Percentiles rank a stretch among this genome's conserved stretches.
phyloP scores from a whole-genome alignment of 2,329 filamentous ascomycete genomes.

The Xylariaceae sp. region DNA sequence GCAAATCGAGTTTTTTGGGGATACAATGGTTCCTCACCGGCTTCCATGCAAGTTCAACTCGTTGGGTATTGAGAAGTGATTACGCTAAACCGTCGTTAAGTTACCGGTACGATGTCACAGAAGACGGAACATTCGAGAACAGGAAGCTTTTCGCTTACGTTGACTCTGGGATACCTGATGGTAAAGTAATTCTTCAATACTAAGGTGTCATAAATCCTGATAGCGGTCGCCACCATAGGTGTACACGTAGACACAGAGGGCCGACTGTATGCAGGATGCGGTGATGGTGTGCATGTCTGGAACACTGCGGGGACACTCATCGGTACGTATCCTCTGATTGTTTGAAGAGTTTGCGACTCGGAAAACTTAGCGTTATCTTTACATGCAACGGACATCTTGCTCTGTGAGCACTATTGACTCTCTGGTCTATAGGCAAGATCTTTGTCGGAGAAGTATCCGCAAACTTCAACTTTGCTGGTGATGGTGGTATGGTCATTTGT shows the following conservation, averaged over 20 bases:
- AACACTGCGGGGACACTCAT: slow-evolving; percentile 45
- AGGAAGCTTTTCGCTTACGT: slow-evolving; percentile 54
- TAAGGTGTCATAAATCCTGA: slow-evolving; percentile 23
- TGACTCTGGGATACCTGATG: slow-evolving; percentile 54
- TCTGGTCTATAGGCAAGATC: slow-evolving; percentile 47
- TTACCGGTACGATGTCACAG: slow-evolving; percentile 43
- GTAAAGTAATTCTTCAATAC: slow-evolving; percentile 28
- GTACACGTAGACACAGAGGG: slow-evolving; percentile 52
- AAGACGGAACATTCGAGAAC: slow-evolving; percentile 45
- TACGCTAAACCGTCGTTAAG: slow-evolving; percentile 23
- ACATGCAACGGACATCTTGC: too few relatives aligned
- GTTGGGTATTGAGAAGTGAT: too few relatives aligned
- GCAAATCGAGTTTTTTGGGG: slow-evolving; percentile 42
- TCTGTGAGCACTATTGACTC: too few relatives aligned
- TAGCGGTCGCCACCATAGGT: slow-evolving; percentile 41
- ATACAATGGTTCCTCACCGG: slow-evolving; percentile 36
- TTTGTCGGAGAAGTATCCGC: slow-evolving; percentile 43
- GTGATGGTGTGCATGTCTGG: slow-evolving; percentile 50
- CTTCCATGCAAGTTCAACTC: slow-evolving; percentile 42
- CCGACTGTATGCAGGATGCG: slow-evolving; percentile 51
- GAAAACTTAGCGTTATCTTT: too few relatives aligned
- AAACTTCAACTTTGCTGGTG: slow-evolving; percentile 47
- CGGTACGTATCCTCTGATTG: slow-evolving; percentile 30
- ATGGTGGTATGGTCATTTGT: slow-evolving; percentile 39
- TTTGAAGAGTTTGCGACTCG: too few relatives aligned